Evolutionary conservation across 257 asterid species (phyloP).

Genomic region (Penstemon newberryi): DNA sequence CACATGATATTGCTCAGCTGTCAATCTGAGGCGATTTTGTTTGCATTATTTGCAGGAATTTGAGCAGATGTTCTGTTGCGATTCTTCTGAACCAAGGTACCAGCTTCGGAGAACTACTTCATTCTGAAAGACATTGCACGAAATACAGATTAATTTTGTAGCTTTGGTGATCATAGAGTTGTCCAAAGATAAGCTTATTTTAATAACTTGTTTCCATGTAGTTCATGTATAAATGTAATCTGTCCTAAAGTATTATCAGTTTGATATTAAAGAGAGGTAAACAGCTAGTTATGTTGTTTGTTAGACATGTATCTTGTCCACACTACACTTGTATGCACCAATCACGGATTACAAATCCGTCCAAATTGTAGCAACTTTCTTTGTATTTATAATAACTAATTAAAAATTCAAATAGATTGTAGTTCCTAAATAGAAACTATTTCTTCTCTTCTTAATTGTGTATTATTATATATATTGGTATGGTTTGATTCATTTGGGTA

Average conservation of each 20-base stretch:
- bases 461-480: too few relatives aligned
- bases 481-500: too few relatives aligned
- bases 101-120: conserved; percentile 82
- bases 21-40: too few relatives aligned
- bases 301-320: background rate
- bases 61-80: conserved; percentile 35
- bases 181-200: background rate
- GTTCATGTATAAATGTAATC: background rate
- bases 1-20: too few relatives aligned
- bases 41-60: conserved; percentile 50
- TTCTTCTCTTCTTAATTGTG: too few relatives aligned
- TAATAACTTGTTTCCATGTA: background rate
- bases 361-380: too few relatives aligned
- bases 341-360: too few relatives aligned
- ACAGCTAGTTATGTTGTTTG: background rate
- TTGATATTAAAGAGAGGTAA: background rate
- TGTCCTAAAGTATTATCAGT: background rate
- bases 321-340: too few relatives aligned
- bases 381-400: too few relatives aligned
- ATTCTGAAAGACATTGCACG: conserved; percentile 32
- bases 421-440: too few relatives aligned
- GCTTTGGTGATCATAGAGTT: conserved; percentile 19
- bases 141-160: conserved; percentile 13
- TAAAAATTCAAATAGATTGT: too few relatives aligned
- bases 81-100: conserved; percentile 52